Percentiles rank a stretch among this genome's conserved stretches.
Evolutionary conservation across 208 protist species (phyloP).

Genomic region (Crithidia mellificae): DNA sequence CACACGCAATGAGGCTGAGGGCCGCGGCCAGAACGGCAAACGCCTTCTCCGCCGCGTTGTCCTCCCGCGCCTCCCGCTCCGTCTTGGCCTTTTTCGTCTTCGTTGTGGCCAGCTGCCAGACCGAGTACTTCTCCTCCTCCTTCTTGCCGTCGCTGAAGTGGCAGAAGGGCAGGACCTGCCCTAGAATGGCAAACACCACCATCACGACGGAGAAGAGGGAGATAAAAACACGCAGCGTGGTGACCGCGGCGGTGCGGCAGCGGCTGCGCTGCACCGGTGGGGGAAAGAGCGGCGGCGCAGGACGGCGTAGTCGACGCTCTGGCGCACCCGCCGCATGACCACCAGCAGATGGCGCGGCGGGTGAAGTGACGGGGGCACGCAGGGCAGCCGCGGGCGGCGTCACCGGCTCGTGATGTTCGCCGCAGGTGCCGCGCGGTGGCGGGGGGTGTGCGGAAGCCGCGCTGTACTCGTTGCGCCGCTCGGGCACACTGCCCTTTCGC

Average conservation of each 20-base stretch:
- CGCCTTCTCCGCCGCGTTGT: slow-evolving; percentile 5
- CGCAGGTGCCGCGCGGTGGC: too few relatives aligned
- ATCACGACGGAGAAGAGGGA: background rate
- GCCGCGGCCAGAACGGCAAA: background rate
- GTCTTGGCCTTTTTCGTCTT: background rate
- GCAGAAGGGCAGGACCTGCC: slow-evolving; percentile 7
- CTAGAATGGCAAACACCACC: background rate
- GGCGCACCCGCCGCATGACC: background rate
- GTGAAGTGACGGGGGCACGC: too few relatives aligned
- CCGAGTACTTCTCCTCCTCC: slow-evolving; percentile 3
- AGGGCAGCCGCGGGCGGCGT: too few relatives aligned
- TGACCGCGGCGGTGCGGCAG: background rate
- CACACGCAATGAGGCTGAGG: slow-evolving; percentile 2
- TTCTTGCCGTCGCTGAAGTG: background rate
- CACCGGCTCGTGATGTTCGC: too few relatives aligned
- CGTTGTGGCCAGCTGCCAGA: background rate
- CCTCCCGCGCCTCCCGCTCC: background rate
- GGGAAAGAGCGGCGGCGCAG: background rate
- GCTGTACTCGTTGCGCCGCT: too few relatives aligned
- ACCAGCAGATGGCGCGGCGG: too few relatives aligned
- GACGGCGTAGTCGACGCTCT: background rate
- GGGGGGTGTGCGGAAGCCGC: too few relatives aligned
- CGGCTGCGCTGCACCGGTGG: background rate
- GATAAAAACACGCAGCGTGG: background rate
- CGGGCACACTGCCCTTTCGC: too few relatives aligned